Evolutionary conservation across 192 early-diverging fungal species (phyloP).

Genomic region (Anaeromyces robustus): DNA sequence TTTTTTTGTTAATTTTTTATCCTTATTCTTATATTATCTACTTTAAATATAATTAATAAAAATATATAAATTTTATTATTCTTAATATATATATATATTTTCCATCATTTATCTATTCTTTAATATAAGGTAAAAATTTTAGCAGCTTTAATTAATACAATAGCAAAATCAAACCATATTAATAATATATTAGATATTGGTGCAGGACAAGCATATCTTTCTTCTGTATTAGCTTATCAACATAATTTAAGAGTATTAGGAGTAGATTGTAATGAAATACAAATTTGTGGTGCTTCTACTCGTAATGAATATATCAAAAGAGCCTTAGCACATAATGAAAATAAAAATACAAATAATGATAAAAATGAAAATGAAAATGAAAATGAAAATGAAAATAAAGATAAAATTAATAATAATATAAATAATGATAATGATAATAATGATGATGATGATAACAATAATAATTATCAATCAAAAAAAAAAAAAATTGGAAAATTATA

Average conservation of each 20-base stretch:
- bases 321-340: background rate
- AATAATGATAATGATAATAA: no score
- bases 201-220: constrained; percentile 64
- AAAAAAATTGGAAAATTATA: background rate
- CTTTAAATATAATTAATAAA: no score
- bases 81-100: no score
- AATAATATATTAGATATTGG: constrained; percentile 51
- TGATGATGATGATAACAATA: no score
- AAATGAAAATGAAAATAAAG: background rate
- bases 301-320: constrained; percentile 34
- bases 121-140: constrained; percentile 15
- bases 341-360: background rate
- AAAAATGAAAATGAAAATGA: background rate
- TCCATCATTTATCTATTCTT: no score
- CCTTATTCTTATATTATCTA: no score
- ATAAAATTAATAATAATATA: no score
- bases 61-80: no score
- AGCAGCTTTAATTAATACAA: constrained; percentile 31
- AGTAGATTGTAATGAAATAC: constrained; percentile 47
- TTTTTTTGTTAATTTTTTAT: no score
- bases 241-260: constrained; percentile 48
- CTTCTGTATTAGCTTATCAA: constrained; percentile 43
- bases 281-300: constrained; percentile 57
- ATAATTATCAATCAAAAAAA: background rate
- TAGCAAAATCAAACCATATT: constrained; percentile 24